Evolutionary conservation across 495 filamentous ascomycete species (phyloP).

Genomic region (Talaromyces ruber): DNA sequence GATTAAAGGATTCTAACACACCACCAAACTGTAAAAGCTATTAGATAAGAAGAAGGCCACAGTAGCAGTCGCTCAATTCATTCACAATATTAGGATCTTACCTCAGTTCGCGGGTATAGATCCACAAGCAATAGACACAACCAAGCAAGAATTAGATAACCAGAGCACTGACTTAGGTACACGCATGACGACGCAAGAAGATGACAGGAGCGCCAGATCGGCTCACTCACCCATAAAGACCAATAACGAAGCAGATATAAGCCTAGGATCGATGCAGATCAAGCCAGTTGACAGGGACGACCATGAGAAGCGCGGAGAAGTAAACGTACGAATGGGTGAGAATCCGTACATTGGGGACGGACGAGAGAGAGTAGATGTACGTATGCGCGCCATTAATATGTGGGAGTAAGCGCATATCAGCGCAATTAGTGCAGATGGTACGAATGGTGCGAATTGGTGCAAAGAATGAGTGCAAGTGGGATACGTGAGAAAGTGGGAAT

Average conservation of each 20-base stretch:
- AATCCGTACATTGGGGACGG: no score
- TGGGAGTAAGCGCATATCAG: no score
- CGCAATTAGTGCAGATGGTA: not conserved
- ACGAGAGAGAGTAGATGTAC: no score
- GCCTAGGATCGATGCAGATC: not conserved
- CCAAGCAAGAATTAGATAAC: not conserved
- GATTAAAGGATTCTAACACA: slow-evolving; percentile 17
- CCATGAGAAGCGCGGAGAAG: no score
- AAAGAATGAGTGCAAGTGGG: no score
- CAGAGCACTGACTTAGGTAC: not conserved
- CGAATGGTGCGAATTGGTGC: no score
- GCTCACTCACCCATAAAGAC: not conserved
- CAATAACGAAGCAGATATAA: not conserved
- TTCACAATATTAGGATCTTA: slow-evolving; percentile 18
- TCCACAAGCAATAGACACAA: not conserved
- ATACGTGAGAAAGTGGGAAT: not conserved
- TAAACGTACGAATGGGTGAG: no score
- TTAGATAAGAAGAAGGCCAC: slow-evolving; percentile 16
- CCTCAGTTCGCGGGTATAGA: slow-evolving; percentile 14
- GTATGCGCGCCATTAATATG: no score
- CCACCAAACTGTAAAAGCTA: slow-evolving; percentile 18
- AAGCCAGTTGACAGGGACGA: no score
- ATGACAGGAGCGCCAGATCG: not conserved
- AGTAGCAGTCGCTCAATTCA: slow-evolving; percentile 21
- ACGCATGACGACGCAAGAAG: not conserved